Evolutionary conservation across 768 basidiomycete genomes (phyloP).

Genomic region (Suillus paluster): DNA sequence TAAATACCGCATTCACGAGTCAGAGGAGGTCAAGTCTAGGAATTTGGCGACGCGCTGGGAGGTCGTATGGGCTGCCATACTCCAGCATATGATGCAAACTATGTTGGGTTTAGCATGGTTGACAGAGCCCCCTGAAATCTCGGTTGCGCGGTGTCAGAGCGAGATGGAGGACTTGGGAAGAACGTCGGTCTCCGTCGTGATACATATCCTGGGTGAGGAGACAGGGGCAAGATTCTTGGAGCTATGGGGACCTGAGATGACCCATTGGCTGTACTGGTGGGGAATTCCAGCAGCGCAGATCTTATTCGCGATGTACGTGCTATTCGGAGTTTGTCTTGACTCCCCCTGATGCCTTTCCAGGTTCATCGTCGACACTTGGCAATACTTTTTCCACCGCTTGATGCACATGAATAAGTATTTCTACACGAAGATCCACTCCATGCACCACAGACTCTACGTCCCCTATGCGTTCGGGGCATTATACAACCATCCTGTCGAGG

Average conservation of each 20-base stretch:
- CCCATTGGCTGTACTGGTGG: constrained; percentile 92
- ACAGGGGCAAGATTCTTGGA: constrained; percentile 40
- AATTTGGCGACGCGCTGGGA: constrained; percentile 74
- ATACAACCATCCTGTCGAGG: constrained; percentile 97
- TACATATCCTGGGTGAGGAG: constrained; percentile 46
- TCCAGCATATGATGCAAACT: constrained; percentile 90
- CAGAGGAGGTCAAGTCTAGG: constrained; percentile 70
- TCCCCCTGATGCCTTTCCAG: constrained; percentile 43
- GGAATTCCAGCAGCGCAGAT: constrained; percentile 76
- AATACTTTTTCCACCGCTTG: constrained; percentile 94
- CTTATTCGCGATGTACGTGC: constrained; percentile 78
- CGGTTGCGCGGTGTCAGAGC: constrained; percentile 42
- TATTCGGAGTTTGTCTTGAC: neutral
- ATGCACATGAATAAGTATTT: constrained; percentile 93
- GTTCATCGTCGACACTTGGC: constrained; percentile 96
- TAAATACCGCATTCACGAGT: constrained; percentile 86
- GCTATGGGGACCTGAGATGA: constrained; percentile 43
- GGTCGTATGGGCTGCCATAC: constrained; percentile 78
- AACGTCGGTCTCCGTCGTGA: constrained; percentile 44
- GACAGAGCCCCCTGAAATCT: constrained; percentile 43
- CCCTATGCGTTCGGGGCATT: constrained; percentile 96
- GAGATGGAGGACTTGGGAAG: constrained; percentile 46
- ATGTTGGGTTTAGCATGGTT: constrained; percentile 72
- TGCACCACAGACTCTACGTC: constrained; percentile 94
- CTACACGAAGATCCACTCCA: constrained; percentile 90